Evolutionary conservation across 148 eudicot species (phyloP).

Genomic region (Dysphania ambrosioides): DNA sequence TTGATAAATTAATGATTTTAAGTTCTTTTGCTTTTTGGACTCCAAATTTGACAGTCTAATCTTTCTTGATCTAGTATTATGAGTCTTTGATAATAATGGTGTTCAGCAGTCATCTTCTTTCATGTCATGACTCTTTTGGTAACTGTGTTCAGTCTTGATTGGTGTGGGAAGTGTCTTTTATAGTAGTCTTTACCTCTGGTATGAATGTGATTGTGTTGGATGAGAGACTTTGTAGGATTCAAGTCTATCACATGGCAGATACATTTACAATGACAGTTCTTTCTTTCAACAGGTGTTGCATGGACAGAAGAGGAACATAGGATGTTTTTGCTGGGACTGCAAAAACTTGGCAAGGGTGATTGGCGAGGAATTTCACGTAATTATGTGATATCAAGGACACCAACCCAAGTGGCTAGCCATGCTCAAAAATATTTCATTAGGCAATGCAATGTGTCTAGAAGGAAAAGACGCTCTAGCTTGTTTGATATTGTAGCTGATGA

Average conservation of each 20-base stretch:
- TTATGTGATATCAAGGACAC: constrained; percentile 84
- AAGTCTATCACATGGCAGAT: neutral
- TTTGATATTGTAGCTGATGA: constrained; percentile 83
- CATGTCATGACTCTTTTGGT: no score
- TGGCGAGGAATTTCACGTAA: constrained; percentile 88
- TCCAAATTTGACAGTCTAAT: no score
- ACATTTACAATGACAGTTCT: neutral
- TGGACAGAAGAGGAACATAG: constrained; percentile 90
- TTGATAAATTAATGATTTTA: no score
- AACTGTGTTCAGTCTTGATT: neutral
- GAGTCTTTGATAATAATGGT: no score
- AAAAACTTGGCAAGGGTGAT: constrained; percentile 95
- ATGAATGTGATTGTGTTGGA: neutral
- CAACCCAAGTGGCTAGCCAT: constrained; percentile 92
- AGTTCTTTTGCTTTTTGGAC: no score
- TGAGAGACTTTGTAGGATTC: neutral
- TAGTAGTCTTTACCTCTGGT: neutral
- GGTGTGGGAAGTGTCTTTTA: neutral
- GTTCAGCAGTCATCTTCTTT: no score
- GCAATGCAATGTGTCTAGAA: constrained; percentile 68
- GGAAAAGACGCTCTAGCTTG: constrained; percentile 83
- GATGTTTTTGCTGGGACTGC: constrained; percentile 78
- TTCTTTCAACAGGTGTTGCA: constrained; percentile 51
- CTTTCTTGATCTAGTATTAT: no score
- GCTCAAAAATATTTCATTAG: constrained; percentile 87